Conservation (phyloP, 805 yeast species). For the Candida ovalis region DNA sequence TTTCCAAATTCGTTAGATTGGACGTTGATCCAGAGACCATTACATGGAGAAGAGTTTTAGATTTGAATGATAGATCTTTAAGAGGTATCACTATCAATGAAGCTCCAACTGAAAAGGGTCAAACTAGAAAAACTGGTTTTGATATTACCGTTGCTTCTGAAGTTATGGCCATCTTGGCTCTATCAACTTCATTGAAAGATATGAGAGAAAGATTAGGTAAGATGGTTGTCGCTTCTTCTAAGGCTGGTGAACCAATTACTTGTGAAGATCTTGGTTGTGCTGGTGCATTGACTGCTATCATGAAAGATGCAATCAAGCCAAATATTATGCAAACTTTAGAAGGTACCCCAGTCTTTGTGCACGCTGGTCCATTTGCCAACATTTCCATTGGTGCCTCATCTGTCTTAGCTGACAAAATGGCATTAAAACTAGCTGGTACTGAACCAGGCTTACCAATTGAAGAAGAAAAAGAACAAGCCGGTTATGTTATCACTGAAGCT, state of each 20-base stretch:
- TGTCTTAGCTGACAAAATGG: constrained; percentile 88
- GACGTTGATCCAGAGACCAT: constrained; percentile 88
- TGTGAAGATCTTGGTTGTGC: constrained; percentile 94
- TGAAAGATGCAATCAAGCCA: constrained; percentile 96
- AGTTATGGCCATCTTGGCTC: constrained; percentile 92
- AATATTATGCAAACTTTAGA: constrained; percentile 95
- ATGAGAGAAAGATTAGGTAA: constrained; percentile 84
- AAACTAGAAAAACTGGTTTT: constrained; percentile 82
- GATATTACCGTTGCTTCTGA: constrained; percentile 96
- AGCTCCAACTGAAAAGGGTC: constrained; percentile 91
- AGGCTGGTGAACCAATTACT: constrained; percentile 76
- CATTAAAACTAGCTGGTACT: constrained; percentile 81
- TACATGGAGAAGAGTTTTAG: constrained; percentile 91
- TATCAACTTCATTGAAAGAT: constrained; percentile 72
- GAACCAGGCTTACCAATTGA: constrained; percentile 37
- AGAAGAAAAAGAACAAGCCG: constrained; percentile 42
- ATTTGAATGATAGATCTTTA: constrained; percentile 87
- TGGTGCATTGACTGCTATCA: constrained; percentile 90
- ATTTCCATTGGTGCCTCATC: constrained; percentile 96
- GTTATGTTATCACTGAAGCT: constrained; percentile 95
- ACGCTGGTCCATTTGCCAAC: constrained; percentile 98
- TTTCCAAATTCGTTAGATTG: constrained; percentile 69
- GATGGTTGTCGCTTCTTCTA: constrained; percentile 83
- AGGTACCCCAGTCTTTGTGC: constrained; percentile 96
- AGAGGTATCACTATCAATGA: constrained; percentile 87